A percentile compares a stretch with the other conserved stretches of the same genome.
These are phyloP conservation scores for Papiliotrema laurentii DNA, from an alignment of 1,284 basidiomycete species.

Conservation along the genomic window DNA sequence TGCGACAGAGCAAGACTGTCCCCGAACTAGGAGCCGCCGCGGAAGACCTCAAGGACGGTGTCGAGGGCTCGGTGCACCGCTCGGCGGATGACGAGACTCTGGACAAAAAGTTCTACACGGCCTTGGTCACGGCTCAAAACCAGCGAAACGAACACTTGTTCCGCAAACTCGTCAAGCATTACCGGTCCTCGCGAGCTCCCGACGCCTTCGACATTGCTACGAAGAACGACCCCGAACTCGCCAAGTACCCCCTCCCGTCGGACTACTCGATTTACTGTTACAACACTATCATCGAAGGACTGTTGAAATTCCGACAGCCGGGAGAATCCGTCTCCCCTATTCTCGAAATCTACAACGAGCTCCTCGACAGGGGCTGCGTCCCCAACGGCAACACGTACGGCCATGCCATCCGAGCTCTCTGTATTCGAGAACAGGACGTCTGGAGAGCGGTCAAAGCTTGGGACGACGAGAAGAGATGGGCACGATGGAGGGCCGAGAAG, in stretches of 20 bases:
- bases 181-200: conserved; percentile 4
- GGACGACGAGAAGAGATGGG: conserved; percentile 38
- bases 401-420: conserved; percentile 65
- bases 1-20: conserved; percentile 7
- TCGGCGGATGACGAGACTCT: neutral
- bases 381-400: conserved; percentile 68
- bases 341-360: conserved; percentile 68
- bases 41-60: conserved; percentile 3
- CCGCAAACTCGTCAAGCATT: neutral
- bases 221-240: conserved; percentile 15
- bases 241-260: conserved; percentile 23
- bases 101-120: conserved; percentile 4
- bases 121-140: conserved; percentile 1
- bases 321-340: conserved; percentile 61
- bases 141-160: neutral
- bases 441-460: conserved; percentile 52
- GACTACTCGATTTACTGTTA: conserved; percentile 52
- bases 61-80: conserved; percentile 5
- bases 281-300: conserved; percentile 62
- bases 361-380: conserved; percentile 62
- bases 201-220: neutral
- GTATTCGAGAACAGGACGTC: conserved; percentile 68
- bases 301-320: conserved; percentile 53
- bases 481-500: conserved; percentile 14
- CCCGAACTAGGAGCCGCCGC: neutral